These are phyloP conservation scores for Trichosanthes cucumerina DNA, from an alignment of 306 rosid genomes.

Conservation along the genomic window DNA sequence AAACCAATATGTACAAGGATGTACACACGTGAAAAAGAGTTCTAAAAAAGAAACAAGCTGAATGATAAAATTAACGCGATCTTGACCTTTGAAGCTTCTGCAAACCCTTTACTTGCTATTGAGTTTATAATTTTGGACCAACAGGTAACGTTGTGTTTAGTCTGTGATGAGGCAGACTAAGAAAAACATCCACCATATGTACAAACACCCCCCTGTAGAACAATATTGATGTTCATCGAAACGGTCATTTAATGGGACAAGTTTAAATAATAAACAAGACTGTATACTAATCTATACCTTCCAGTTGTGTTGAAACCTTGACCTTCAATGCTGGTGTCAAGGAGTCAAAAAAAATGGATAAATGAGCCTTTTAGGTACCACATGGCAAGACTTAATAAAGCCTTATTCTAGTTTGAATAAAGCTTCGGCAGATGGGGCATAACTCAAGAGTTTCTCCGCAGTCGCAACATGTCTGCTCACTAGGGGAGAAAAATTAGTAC, in stretches of 20 bases:
- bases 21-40: not conserved
- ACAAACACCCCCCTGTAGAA: not conserved
- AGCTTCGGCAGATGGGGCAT: constrained; percentile 75
- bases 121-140: not conserved
- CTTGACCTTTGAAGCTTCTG: not conserved
- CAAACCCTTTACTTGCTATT: not conserved
- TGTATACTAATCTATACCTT: not conserved
- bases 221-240: not conserved
- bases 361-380: not conserved
- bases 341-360: not conserved
- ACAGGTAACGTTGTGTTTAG: not conserved
- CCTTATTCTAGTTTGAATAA: constrained; percentile 52
- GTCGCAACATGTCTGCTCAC: constrained; percentile 63
- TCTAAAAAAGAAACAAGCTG: not conserved
- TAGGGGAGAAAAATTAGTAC: not conserved
- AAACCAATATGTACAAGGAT: not conserved
- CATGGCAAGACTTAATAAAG: constrained; percentile 31
- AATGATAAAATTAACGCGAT: not conserved
- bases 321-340: not conserved
- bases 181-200: not conserved
- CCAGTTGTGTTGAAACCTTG: not conserved
- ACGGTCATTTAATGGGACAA: not conserved
- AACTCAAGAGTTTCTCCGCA: constrained; percentile 58
- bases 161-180: not conserved
- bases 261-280: not conserved